Base-by-base conservation (phyloP, 1,284 basidiomycete species). In the Neotropicomus parvogracilis region DNA sequence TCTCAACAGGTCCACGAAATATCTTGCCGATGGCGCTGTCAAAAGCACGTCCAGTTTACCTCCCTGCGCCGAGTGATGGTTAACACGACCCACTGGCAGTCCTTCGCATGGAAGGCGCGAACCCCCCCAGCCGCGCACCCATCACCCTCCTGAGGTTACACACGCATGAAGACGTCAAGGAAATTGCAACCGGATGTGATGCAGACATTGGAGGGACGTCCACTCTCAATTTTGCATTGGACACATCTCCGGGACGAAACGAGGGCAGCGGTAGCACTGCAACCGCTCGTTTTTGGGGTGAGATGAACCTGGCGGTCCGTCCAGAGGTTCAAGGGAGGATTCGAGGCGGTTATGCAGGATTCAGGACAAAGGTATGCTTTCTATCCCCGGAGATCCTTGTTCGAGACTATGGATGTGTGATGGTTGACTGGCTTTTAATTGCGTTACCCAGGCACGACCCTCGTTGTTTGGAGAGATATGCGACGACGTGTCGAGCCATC, bases 121-220 rank as follows among this genome's bases (percentile, higher is more conserved):
- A 85, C 46, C 71, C 69, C 31, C 80, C 81, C 11, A 70, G 70
- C 42, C 77, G 79, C 17, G 66, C 68, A 6, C 81, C 87, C n/a
- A 71, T 75, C 44, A 76, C 77, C 0, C 73, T 90, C 33, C 83
- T 80, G 59, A 74, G 73, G 10, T 79, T 90, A 65, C 81, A 85
- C 56, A 75, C 76, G 0, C 69, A 62, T 20, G 72, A 77, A 36
- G 80, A 86, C 52, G 58, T 89, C 33, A 56, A 74, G n/a, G 72
- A 77, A 24, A 83, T 83, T 53, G 86, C 82, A 0, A 80, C 78
- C 0, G 91, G 91, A 3, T 88, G 84, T 58, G 91, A 95, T 66
- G 75, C 76, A 3, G 92, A 95, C 66, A 83, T 93, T 43, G 92
- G 92, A 2, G 93, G 93, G 2, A 78, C 78, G n/a, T 91, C 90